These are phyloP conservation scores for Albatrellus ellisii DNA, from an alignment of 768 basidiomycete genomes.

Conservation along the genomic window DNA sequence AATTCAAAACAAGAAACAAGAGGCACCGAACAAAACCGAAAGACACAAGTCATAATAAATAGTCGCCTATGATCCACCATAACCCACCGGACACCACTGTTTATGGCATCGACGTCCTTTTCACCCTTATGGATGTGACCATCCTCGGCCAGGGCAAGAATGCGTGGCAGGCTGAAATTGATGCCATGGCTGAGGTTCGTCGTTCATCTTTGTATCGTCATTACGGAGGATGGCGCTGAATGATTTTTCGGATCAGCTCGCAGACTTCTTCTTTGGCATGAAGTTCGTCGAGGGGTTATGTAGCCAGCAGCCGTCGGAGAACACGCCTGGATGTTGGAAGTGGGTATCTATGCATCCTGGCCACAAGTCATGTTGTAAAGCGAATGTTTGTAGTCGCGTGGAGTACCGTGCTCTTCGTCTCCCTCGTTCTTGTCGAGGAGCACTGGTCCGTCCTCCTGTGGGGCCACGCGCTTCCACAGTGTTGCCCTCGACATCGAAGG, in stretches of 20 bases:
- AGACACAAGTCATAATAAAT: too few relatives aligned
- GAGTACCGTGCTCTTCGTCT: conserved; percentile 96
- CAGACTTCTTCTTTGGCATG: conserved; percentile 94
- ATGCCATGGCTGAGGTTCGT: conserved; percentile 91
- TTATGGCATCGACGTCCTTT: too few relatives aligned
- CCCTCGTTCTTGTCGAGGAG: too few relatives aligned
- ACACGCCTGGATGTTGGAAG: conserved; percentile 89
- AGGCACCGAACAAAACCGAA: too few relatives aligned
- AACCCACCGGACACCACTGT: too few relatives aligned
- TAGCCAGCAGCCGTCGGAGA: conserved; percentile 77
- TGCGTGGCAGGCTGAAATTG: conserved; percentile 98
- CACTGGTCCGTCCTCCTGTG: too few relatives aligned
- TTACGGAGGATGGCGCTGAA: not conserved
- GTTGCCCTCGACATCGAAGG: conserved; percentile 24
- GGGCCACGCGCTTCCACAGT: too few relatives aligned
- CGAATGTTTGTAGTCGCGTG: conserved; percentile 48
- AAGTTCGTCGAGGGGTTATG: conserved; percentile 96
- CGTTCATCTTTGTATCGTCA: not conserved
- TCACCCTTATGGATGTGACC: conserved; percentile 89
- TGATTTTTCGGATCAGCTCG: conserved; percentile 31
- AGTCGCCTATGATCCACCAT: too few relatives aligned
- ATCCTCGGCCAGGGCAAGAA: conserved; percentile 99
- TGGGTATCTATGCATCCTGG: conserved; percentile 28
- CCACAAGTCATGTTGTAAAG: not conserved
- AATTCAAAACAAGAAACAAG: too few relatives aligned